Conservation (phyloP, 2,329 filamentous ascomycete species). For the Coleophoma cylindrospora region DNA sequence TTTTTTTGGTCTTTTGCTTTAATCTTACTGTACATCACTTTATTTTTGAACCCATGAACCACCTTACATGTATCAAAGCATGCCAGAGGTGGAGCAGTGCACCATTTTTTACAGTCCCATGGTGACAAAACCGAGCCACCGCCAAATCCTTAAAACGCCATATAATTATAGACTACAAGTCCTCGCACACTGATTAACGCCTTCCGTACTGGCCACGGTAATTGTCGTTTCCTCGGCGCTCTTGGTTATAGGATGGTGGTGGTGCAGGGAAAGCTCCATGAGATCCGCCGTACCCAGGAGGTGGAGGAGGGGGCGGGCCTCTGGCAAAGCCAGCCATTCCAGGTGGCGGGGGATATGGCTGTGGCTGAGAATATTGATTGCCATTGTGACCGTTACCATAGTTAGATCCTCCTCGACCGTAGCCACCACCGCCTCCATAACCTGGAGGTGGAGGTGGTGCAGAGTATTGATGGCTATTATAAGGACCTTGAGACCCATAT, state of each 20-base stretch:
- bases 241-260: slow-evolving; percentile 15
- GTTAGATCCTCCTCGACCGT: slow-evolving; percentile 1
- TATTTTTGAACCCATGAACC: no score
- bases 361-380: slow-evolving; percentile 8
- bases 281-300: slow-evolving; percentile 14
- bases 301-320: slow-evolving; percentile 40
- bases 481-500: no score
- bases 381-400: slow-evolving; percentile 14
- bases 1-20: no score
- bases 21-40: no score
- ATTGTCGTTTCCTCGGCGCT: slow-evolving; percentile 2
- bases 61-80: no score
- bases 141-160: no score
- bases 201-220: no score
- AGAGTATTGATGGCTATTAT: slow-evolving; percentile 11
- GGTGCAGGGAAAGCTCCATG: slow-evolving; percentile 14
- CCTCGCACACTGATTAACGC: no score
- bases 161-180: no score
- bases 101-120: no score
- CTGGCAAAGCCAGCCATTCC: slow-evolving; percentile 38
- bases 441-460: slow-evolving; percentile 13
- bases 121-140: no score
- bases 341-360: slow-evolving; percentile 40
- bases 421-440: slow-evolving; percentile 1
- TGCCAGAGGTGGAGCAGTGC: no score